phyloP scores from a whole-genome alignment of 768 basidiomycete species.

The Exsudoporus frostii region DNA sequence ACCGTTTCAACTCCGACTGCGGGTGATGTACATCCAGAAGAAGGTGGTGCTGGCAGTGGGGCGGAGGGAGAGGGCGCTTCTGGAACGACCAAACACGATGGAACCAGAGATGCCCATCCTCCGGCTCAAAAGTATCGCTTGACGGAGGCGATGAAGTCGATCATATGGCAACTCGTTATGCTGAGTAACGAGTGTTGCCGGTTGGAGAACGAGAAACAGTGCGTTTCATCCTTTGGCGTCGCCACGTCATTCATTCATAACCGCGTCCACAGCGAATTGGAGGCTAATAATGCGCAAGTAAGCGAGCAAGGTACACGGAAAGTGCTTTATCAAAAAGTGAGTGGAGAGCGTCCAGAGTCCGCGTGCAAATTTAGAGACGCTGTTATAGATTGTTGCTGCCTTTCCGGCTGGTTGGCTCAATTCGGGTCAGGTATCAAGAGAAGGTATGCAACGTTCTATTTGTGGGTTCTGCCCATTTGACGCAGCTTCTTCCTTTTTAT shows the following conservation, averaged over 20 bases:
- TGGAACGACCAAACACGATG: constrained; percentile 25
- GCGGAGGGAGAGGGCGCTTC: constrained; percentile 25
- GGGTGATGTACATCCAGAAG: constrained; percentile 30
- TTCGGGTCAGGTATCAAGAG: constrained; percentile 81
- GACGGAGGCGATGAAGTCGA: constrained; percentile 76
- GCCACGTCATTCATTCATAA: neutral
- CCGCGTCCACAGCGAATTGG: constrained; percentile 43
- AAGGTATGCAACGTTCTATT: constrained; percentile 51
- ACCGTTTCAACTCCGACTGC: constrained; percentile 30
- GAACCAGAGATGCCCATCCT: constrained; percentile 46
- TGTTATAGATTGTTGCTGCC: constrained; percentile 61
- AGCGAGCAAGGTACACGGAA: constrained; percentile 83
- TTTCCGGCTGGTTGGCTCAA: constrained; percentile 86
- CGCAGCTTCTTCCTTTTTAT: neutral
- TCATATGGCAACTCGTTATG: constrained; percentile 77
- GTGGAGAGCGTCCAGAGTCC: constrained; percentile 1
- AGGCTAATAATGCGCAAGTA: constrained; percentile 66
- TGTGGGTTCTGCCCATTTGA: neutral
- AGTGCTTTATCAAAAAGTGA: constrained; percentile 73
- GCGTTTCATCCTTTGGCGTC: neutral
- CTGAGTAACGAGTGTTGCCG: constrained; percentile 82
- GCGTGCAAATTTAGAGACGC: neutral
- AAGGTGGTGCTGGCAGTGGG: constrained; percentile 27
- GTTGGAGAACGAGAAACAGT: constrained; percentile 64
- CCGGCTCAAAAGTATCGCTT: constrained; percentile 76